Base-by-base conservation (phyloP, 2,329 filamentous ascomycete genomes). In the Magnaporthiopsis poae region DNA sequence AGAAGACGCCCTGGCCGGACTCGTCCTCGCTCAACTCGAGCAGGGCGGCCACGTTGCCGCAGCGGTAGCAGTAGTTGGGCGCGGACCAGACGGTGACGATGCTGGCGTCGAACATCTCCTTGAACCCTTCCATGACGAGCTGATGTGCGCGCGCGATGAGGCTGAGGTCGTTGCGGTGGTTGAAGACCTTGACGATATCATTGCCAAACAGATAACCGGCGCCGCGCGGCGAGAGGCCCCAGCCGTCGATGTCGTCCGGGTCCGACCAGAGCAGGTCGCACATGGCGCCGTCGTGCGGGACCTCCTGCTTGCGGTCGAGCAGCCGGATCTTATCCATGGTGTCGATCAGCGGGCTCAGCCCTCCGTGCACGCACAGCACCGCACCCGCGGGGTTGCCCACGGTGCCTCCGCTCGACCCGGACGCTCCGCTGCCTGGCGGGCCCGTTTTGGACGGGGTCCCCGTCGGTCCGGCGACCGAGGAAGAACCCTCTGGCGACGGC, bases 1-100 rank as follows among this genome's bases (percentile, higher is more conserved):
- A 81, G 70, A 91, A 84, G n/a, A 88, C 82, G 31, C 88, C 88
- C 52, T 86, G 81, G 61, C 91, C 91, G n/a, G 84, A 86, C 9
- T 89, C 86, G 73, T 98, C 94, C 76, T 98, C 95, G 35, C 89
- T 90, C 5, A 99, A 82, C 78, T 99, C 95, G 66, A 99, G 81
- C 67, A 99, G 93, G 0, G 95, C 94, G 0, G 95, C 95, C 15
- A 99, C 93, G 73, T 98, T 98, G 66, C 93, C 93, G 74, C 93
- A 97, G 69, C 92, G 87, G 79, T 97, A 97, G 80, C 93, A 97
- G 81, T 97, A 97, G 76, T 97, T 97, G 0, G 93, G 93, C 12
- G 93, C 93, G 0, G 91, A 96, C 94, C 95, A 99, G n/a, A 99
- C 95, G 0, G 95, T 99, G 60, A 98, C 95, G 70, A 99, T 97